phyloP scores from a whole-genome alignment of 768 basidiomycete species.

The Leccinum pellstonianum region DNA sequence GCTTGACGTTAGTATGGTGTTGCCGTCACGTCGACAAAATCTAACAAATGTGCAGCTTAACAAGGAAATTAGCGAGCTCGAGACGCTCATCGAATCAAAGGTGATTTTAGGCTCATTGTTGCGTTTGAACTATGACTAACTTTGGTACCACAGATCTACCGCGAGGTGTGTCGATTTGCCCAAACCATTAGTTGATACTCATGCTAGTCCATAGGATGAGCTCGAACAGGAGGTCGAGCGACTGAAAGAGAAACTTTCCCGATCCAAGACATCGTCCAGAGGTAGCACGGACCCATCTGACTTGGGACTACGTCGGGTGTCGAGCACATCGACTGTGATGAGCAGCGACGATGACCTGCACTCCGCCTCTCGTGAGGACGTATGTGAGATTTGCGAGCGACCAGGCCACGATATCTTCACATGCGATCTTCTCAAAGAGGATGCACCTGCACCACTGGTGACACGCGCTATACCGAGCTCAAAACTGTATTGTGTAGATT shows the following conservation, averaged over 20 bases:
- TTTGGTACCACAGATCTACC: conserved; percentile 61
- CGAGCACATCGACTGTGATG: conserved; percentile 25
- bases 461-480: conserved; percentile 17
- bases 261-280: conserved; percentile 55
- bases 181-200: conserved; percentile 5
- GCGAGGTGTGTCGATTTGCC: conserved; percentile 51
- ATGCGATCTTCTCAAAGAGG: conserved; percentile 72
- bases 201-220: conserved; percentile 57
- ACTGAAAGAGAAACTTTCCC: conserved; percentile 66
- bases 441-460: conserved; percentile 32
- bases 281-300: conserved; percentile 42
- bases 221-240: conserved; percentile 82
- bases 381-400: conserved; percentile 86
- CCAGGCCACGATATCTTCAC: conserved; percentile 86
- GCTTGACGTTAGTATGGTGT: conserved; percentile 55
- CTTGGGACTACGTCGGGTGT: conserved; percentile 22
- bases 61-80: conserved; percentile 90
- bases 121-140: conserved; percentile 5
- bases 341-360: conserved; percentile 24
- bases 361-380: conserved; percentile 35
- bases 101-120: conserved; percentile 36
- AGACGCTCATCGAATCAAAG: conserved; percentile 92
- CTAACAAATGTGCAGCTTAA: conserved; percentile 55
- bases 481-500: conserved; percentile 75
- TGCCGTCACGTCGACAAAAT: neutral